Base-by-base conservation (phyloP, 1,284 basidiomycete genomes). In the Microbotryum intermedium region DNA sequence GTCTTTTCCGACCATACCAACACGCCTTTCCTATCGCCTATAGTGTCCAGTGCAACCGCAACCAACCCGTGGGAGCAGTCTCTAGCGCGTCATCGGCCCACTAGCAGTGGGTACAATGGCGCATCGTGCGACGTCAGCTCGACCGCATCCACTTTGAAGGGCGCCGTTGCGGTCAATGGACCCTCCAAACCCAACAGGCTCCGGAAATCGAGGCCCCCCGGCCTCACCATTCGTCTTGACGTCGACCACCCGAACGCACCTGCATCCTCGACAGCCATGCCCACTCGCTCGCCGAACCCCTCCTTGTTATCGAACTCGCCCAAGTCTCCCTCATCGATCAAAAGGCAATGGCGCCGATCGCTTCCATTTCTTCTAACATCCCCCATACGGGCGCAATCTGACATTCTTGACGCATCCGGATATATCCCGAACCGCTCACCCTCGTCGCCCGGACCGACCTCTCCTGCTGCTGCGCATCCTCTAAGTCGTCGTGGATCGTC, bases 211-310 rank as follows among this genome's bases (percentile, higher is more conserved):
- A 25, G 39, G n/a, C 53, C 49, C 25, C 43, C 53, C 5, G 50
- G 29, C 29, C 55, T 59, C 44, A 29, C 49, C 6, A 26, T 55
- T 20, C 43, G 50, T 6, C 55, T 50, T n/a, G 58, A 59, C n/a
- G 53, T 51, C 29, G 44, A 51, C 6, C 47, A 39, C 49, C 50
- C 10, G 21, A 48, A 13, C 50, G 56, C 1, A 30, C 53, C 6
- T 43, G 45, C 39, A 6, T 20, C 44, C 11, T 29, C 49, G 18
- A 29, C 49, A 20, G 30, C 49, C 2, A 10, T 9, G 11, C 18
- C 51, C 7, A 30, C 26, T 4, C 51, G 45, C 11, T 6, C 26
- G 4, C 20, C 49, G 25, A 7, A 44, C 25, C 53, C 53, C 6
- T 54, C 30, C 4, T 21, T 23, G 13, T 47, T 29, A 6, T 39